Conservation (phyloP, 805 yeast species). For the Barnettozyma siamensis region DNA sequence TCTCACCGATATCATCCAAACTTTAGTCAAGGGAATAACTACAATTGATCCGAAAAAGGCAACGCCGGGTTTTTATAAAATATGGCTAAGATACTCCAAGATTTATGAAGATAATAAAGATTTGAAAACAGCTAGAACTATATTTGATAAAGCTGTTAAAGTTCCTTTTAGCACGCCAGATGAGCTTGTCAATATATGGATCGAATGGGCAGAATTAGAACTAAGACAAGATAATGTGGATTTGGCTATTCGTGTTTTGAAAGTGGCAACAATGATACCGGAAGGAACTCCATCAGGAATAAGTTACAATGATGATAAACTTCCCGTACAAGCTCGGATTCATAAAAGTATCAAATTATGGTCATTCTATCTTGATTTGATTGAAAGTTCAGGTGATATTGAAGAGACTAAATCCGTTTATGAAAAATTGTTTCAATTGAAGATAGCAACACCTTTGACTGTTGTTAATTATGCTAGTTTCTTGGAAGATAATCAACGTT, state of each 20-base stretch:
- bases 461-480: slow-evolving; percentile 63
- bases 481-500: slow-evolving; percentile 41
- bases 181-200: slow-evolving; percentile 66
- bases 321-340: slow-evolving; percentile 52
- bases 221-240: slow-evolving; percentile 43
- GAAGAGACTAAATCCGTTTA: slow-evolving; percentile 38
- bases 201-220: slow-evolving; percentile 71
- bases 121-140: slow-evolving; percentile 50
- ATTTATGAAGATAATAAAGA: slow-evolving; percentile 56
- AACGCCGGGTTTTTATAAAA: slow-evolving; percentile 40
- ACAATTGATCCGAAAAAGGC: slow-evolving; percentile 55
- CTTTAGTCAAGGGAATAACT: slow-evolving; percentile 61
- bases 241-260: slow-evolving; percentile 35
- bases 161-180: slow-evolving; percentile 60
- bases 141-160: slow-evolving; percentile 58
- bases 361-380: slow-evolving; percentile 66
- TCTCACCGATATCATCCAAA: slow-evolving; percentile 39
- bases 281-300: slow-evolving; percentile 26
- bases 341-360: slow-evolving; percentile 63
- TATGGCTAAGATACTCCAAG: slow-evolving; percentile 70
- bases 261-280: slow-evolving; percentile 37
- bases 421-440: slow-evolving; percentile 48
- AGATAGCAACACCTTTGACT: slow-evolving; percentile 62
- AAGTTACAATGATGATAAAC: slow-evolving; percentile 34
- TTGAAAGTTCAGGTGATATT: slow-evolving; percentile 49